phyloP scores from a whole-genome alignment of 306 rosid species.

The Cicer cuneatum region DNA sequence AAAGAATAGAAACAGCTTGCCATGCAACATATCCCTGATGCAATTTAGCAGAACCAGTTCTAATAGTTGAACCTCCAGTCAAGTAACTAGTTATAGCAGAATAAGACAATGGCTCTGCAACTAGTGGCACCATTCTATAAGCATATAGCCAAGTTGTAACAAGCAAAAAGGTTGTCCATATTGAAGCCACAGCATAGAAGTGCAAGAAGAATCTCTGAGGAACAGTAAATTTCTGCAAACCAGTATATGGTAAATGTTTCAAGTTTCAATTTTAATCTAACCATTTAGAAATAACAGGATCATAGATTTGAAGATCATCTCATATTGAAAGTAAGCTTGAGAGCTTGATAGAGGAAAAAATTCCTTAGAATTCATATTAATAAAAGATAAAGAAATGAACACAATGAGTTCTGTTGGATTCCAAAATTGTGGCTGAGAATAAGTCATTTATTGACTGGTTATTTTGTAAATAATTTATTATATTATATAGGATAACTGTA shows the following conservation, averaged over 20 bases:
- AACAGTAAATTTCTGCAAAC: constrained; percentile 74
- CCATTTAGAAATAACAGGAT: too few species aligned
- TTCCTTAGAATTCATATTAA: too few species aligned
- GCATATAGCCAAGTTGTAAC: constrained; percentile 77
- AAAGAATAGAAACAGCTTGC: constrained; percentile 76
- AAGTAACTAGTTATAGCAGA: constrained; percentile 63
- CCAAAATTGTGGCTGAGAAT: too few species aligned
- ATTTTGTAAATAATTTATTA: too few species aligned
- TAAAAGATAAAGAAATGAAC: too few species aligned
- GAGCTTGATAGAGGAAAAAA: too few species aligned
- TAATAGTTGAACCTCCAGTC: constrained; percentile 67
- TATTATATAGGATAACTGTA: too few species aligned
- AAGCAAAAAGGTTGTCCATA: constrained; percentile 82
- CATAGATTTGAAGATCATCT: too few species aligned
- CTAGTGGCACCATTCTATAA: constrained; percentile 53
- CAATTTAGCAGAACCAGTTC: constrained; percentile 45
- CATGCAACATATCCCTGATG: constrained; percentile 55
- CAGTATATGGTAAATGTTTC: not conserved
- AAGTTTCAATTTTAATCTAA: constrained; percentile 1
- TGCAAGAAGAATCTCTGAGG: constrained; percentile 82
- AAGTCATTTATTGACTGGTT: too few species aligned
- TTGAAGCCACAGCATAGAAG: constrained; percentile 68
- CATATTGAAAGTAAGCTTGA: too few species aligned
- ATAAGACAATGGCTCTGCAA: constrained; percentile 55
- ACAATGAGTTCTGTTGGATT: too few species aligned